Percentiles rank a stretch among this genome's conserved stretches.
These are phyloP conservation scores for Craterostigma plantagineum DNA, from an alignment of 257 asterid species.

Conservation along the genomic window DNA sequence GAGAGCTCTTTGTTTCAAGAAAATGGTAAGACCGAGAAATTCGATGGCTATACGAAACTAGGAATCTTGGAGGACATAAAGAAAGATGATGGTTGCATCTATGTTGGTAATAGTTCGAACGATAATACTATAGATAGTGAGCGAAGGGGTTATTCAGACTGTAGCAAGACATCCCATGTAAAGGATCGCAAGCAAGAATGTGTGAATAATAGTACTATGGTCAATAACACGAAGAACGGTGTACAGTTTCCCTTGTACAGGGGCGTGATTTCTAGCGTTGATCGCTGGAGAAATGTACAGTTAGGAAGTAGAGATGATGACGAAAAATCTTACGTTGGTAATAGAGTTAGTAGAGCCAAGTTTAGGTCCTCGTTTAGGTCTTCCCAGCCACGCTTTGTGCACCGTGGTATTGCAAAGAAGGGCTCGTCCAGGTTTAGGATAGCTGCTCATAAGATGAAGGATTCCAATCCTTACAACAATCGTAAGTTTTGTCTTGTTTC, in stretches of 20 bases:
- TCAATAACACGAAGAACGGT: conserved; percentile 52
- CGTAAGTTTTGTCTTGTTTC: conserved; percentile 29
- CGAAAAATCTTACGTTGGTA: conserved; percentile 76
- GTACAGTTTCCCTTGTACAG: conserved; percentile 79
- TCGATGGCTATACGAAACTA: conserved; percentile 26
- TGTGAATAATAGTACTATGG: conserved; percentile 40
- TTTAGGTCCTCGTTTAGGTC: conserved; percentile 32
- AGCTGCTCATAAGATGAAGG: conserved; percentile 50
- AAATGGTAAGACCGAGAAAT: conserved; percentile 24
- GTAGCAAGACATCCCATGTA: conserved; percentile 23
- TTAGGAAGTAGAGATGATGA: conserved; percentile 96
- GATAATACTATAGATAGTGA: conserved; percentile 18
- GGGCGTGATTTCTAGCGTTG: conserved; percentile 36
- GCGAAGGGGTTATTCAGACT: conserved; percentile 13
- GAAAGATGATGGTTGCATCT: conserved; percentile 1
- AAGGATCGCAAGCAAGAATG: conserved; percentile 32
- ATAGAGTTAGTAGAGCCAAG: conserved; percentile 42
- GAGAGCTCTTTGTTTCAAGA: too few relatives aligned
- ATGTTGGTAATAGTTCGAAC: conserved; percentile 15
- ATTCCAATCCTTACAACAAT: conserved; percentile 29
- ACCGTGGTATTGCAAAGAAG: conserved; percentile 62
- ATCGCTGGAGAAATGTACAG: conserved; percentile 58
- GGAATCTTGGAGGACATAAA: conserved; percentile 10
- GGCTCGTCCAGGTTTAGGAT: conserved; percentile 56
- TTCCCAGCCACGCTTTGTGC: conserved; percentile 32